phyloP scores from a whole-genome alignment of 2,329 filamentous ascomycete species.

The Epichloe elymi region DNA sequence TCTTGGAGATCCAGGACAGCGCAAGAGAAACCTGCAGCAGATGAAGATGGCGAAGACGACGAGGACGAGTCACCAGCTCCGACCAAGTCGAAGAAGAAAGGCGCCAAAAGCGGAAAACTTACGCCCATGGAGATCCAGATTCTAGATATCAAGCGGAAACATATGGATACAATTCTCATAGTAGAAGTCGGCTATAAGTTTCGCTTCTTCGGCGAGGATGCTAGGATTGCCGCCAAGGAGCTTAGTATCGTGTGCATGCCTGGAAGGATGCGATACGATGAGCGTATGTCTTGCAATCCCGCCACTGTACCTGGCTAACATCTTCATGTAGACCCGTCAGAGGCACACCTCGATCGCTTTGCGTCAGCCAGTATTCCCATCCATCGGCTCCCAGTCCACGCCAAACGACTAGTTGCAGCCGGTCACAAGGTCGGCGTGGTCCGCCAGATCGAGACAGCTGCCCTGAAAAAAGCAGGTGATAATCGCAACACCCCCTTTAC shows the following conservation, averaged over 20 bases:
- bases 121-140: constrained; percentile 93
- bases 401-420: constrained; percentile 80
- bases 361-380: constrained; percentile 93
- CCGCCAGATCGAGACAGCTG: constrained; percentile 86
- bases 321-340: constrained; percentile 52
- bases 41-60: constrained; percentile 39
- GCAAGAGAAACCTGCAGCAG: constrained; percentile 40
- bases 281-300: constrained; percentile 40
- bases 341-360: constrained; percentile 83
- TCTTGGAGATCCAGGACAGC: constrained; percentile 47
- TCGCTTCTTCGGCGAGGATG: constrained; percentile 92
- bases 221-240: constrained; percentile 75
- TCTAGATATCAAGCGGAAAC: constrained; percentile 82
- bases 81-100: constrained; percentile 51
- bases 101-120: constrained; percentile 58
- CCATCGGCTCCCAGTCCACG: constrained; percentile 81
- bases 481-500: constrained; percentile 84
- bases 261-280: constrained; percentile 87
- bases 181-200: constrained; percentile 98
- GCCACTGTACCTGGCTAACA: constrained; percentile 4
- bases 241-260: constrained; percentile 94
- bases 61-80: constrained; percentile 34
- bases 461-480: constrained; percentile 86
- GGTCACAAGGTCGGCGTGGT: constrained; percentile 96
- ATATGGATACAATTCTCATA: constrained; percentile 80